Percentiles rank a stretch among this genome's conserved stretches.
These are phyloP conservation scores for Rhododendron simsii DNA, from an alignment of 148 eudicot genomes.

Conservation along the genomic window DNA sequence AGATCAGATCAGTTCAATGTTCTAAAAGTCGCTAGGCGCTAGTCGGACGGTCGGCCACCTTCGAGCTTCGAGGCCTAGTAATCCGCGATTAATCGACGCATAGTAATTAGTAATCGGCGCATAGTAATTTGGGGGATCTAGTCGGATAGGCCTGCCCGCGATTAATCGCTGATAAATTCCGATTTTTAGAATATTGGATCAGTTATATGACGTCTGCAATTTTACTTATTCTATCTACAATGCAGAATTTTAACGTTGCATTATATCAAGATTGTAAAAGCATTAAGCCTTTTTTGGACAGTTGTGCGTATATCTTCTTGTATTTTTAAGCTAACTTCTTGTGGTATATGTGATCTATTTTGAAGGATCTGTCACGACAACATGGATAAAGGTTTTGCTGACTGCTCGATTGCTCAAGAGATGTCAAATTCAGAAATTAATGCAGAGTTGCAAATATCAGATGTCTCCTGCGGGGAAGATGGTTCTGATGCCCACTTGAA, in stretches of 20 bases:
- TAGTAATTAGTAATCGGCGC: too few relatives aligned
- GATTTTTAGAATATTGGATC: not conserved
- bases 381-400: conserved; percentile 67
- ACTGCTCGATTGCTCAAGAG: conserved; percentile 91
- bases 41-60: too few relatives aligned
- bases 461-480: conserved; percentile 66
- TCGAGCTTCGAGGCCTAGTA: too few relatives aligned
- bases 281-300: not conserved
- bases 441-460: conserved; percentile 88
- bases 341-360: conserved; percentile 13
- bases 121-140: too few relatives aligned
- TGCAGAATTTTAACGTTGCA: not conserved
- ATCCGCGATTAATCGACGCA: too few relatives aligned
- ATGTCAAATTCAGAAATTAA: conserved; percentile 86
- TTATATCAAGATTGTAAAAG: not conserved
- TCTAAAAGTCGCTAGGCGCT: too few relatives aligned
- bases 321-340: conserved; percentile 5
- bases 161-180: too few relatives aligned
- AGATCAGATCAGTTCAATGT: not conserved
- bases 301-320: not conserved
- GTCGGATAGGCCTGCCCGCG: too few relatives aligned
- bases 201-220: not conserved
- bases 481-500: conserved; percentile 34
- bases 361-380: conserved; percentile 93
- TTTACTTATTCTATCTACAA: not conserved